Evolutionary conservation across 2,329 filamentous ascomycete genomes (phyloP), one percentile per base, ranked within the genome.

Genomic region (Cladophialophora bantiana): DNA sequence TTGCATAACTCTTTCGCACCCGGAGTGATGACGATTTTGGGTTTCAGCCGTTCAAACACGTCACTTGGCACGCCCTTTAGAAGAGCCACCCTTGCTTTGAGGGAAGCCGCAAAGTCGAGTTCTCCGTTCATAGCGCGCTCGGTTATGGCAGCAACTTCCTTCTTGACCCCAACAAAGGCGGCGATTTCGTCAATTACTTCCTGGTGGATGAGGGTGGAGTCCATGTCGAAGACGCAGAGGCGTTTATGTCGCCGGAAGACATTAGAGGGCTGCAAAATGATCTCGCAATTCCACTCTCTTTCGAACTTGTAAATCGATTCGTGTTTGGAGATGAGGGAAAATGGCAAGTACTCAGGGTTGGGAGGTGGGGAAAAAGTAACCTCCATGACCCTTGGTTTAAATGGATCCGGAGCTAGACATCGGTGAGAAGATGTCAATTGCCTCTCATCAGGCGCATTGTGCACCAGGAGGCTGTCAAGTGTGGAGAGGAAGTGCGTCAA

Each of bases 131-230:
- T 99, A 40, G 95, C 94, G 38, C 93, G 90, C 67, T 90, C 90
- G 0, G 95, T 99, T 73, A 99, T 98, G 74, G 83, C 88, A 9
- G 93, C 91, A 45, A 99, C 94, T 73, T 91, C 83, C 61, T 88
- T 88, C 73, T 92, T 88, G n/a, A 96, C 86, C 60, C 93, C 92
- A 1, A 97, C 88, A 42, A 90, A 90, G 62, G 90, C 89, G 3
- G 95, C 95, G 64, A 99, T 89, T 74, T 98, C 89, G 78, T 99
- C 95, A 76, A 99, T 98, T 68, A 97, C 94, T 81, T 99, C 95
- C 78, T 99, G 94, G 62, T 94, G 91, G 77, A 99, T 98, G 67
- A 99, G 86, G 0, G 95, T 99, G 78, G 91, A 95, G 81, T 99
- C 95, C 95, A 99, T 99, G 78, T 99, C 95, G 75, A 99, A 99